Percentiles rank a stretch among this genome's conserved stretches.
phyloP scores from a whole-genome alignment of 108 stramenopile species.

The Skeletonema grethae region DNA sequence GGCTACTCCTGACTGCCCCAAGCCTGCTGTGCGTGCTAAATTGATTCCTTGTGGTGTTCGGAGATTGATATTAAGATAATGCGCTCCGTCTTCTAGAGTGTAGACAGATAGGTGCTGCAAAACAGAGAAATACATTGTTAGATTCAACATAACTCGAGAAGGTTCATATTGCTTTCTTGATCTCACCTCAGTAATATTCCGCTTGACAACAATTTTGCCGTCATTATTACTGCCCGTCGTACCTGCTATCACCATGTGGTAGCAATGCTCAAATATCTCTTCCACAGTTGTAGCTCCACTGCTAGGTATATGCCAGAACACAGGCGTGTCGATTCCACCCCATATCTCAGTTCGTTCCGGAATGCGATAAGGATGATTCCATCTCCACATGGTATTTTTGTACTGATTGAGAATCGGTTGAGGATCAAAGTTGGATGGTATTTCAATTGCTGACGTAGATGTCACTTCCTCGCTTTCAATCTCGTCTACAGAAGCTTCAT shows the following conservation, averaged over 20 bases:
- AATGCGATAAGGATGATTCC: constrained; percentile 22
- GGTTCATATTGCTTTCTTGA: background rate
- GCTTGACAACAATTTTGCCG: constrained; percentile 17
- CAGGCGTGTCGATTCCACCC: constrained; percentile 24
- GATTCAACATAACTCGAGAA: background rate
- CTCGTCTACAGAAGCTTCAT: background rate
- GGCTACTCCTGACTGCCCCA: constrained; percentile 16
- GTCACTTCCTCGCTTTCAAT: background rate
- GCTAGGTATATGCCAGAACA: constrained; percentile 26
- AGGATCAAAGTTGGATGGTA: constrained; percentile 7
- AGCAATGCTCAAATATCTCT: constrained; percentile 32
- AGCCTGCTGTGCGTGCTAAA: constrained; percentile 4
- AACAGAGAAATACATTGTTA: background rate
- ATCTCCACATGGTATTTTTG: constrained; percentile 11
- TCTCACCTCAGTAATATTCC: constrained; percentile 20
- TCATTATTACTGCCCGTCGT: constrained; percentile 13
- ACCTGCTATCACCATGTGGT: constrained; percentile 26
- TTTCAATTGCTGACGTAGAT: background rate
- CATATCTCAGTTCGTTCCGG: constrained; percentile 14
- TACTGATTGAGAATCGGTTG: constrained; percentile 10
- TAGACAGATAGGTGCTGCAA: constrained; percentile 10
- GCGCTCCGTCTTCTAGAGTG: constrained; percentile 18
- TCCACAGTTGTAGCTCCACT: constrained; percentile 29
- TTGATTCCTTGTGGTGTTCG: constrained; percentile 14
- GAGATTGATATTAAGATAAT: constrained; percentile 25